Base-by-base conservation (phyloP, 768 basidiomycete species). In the Kwoniella europaea region DNA sequence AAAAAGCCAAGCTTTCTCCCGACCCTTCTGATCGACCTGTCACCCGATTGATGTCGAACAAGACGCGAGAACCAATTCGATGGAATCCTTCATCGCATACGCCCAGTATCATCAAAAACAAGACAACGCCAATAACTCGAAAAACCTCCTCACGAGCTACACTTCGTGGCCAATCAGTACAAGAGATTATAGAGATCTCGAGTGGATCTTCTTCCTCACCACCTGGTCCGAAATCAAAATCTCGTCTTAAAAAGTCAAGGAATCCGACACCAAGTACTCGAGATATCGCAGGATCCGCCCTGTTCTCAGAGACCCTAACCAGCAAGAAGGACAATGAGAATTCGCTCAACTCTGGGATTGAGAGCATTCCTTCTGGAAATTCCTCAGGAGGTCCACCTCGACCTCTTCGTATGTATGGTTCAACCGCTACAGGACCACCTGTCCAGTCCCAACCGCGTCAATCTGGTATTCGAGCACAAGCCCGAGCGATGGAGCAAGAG, bases 21-120 rank as follows among this genome's bases (percentile, higher is more conserved):
- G 59, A 61, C 52, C 67, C 67, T 13, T 41, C 57, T 1, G 67
- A 68, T n/a, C 44, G 67, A n/a, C 67, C 67, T 16, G 35, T 60
- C 27, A 68, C 67, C 15, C 15, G 67, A 46, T 41, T 46, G 6
- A 68, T 68, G 67, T 68, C 67, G 15, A 68, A 50, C 18, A 29
- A n/a, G 3, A 24, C 12, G 2, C 10, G 41, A 2, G 18, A 61
- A 20, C 59, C 42, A 7, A 61, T 43, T 18, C 42, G 43, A 61
- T 61, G 59, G 59, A 43, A 12, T 43, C 59, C 59, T 12, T 15
- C 15, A 15, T 43, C 59, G 15, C 59, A 61, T 35, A 27, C 13
- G 29, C 57, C 57, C 57, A 42, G 16, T 4, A 59, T 1, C 5
- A 42, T 3, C 3, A 16, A 59, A 15, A 59, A 41, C 29, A 29